Percentiles rank a stretch among this genome's conserved stretches.
These are phyloP conservation scores for Debaryomyces maramus DNA, from an alignment of 805 yeast species.

Conservation along the genomic window DNA sequence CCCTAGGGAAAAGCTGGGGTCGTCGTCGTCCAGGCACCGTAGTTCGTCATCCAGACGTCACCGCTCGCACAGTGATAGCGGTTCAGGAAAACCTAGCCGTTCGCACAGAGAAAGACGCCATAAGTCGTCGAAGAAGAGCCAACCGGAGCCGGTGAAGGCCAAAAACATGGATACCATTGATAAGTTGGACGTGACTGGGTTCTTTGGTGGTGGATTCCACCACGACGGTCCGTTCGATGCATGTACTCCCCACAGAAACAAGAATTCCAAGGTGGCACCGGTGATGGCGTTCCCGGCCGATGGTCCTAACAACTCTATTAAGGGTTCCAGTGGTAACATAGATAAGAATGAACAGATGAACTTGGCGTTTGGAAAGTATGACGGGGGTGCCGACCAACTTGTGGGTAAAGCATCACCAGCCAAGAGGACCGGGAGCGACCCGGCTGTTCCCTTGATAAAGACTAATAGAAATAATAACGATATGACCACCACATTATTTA, in stretches of 20 bases:
- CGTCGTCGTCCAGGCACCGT: constrained; percentile 18
- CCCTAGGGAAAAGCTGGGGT: constrained; percentile 50
- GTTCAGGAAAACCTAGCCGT: constrained; percentile 17
- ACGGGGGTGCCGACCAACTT: constrained; percentile 43
- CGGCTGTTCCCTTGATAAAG: constrained; percentile 15
- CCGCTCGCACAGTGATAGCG: constrained; percentile 11
- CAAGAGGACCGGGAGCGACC: constrained; percentile 10
- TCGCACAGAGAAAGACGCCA: constrained; percentile 11
- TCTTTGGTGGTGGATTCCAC: constrained; percentile 92
- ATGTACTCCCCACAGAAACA: constrained; percentile 94
- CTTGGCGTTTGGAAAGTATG: constrained; percentile 71
- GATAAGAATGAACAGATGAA: constrained; percentile 57
- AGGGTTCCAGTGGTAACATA: constrained; percentile 58
- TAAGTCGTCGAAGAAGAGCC: constrained; percentile 34
- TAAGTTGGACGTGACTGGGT: constrained; percentile 91
- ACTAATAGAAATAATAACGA: constrained; percentile 20
- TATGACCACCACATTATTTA: constrained; percentile 20
- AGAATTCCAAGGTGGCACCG: constrained; percentile 73
- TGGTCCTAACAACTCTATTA: constrained; percentile 87
- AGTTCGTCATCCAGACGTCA: constrained; percentile 21
- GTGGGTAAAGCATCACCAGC: constrained; percentile 26
- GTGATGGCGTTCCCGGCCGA: constrained; percentile 93
- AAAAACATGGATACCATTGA: constrained; percentile 91
- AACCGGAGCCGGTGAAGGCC: constrained; percentile 50
- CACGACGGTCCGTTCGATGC: constrained; percentile 99